A percentile compares a stretch with the other conserved stretches of the same genome.
Conservation (phyloP, 2,329 filamentous ascomycete genomes). For the Diaporthe australafricana region DNA sequence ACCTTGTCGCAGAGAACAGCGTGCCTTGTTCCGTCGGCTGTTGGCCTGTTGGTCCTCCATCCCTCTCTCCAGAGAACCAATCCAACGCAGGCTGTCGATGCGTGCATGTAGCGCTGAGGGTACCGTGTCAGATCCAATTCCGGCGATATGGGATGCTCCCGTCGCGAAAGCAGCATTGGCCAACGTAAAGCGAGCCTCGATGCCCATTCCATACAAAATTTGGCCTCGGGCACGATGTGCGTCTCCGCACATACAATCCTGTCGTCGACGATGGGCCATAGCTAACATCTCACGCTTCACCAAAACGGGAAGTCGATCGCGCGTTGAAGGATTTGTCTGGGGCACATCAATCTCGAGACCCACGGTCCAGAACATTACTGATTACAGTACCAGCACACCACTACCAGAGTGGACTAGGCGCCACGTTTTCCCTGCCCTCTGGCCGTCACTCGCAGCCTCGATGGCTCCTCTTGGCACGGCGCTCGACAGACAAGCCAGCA, state of each 20-base stretch:
- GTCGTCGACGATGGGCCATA: constrained; percentile 2
- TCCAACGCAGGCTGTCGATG: neutral
- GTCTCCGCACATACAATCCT: neutral
- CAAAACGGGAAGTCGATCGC: constrained; percentile 36
- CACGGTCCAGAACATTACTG: constrained; percentile 35
- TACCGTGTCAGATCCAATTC: neutral
- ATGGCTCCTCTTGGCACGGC: constrained; percentile 16
- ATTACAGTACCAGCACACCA: constrained; percentile 10
- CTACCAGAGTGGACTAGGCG: constrained; percentile 1
- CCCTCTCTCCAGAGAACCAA: neutral
- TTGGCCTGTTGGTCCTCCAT: neutral
- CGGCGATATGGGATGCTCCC: neutral
- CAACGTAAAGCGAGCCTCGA: too few relatives aligned
- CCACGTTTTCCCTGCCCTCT: constrained; percentile 22
- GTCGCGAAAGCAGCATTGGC: neutral
- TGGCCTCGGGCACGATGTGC: neutral
- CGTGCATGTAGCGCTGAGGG: neutral
- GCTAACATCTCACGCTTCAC: constrained; percentile 31
- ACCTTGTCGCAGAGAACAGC: neutral
- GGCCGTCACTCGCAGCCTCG: constrained; percentile 8
- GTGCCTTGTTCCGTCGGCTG: neutral
- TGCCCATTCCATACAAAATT: neutral
- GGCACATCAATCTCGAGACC: constrained; percentile 24
- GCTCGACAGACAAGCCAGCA: neutral
- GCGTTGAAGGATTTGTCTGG: constrained; percentile 33